Evolutionary conservation across 176 grass and related monocot species (phyloP).

Genomic region (Bothriochloa decipiens): DNA sequence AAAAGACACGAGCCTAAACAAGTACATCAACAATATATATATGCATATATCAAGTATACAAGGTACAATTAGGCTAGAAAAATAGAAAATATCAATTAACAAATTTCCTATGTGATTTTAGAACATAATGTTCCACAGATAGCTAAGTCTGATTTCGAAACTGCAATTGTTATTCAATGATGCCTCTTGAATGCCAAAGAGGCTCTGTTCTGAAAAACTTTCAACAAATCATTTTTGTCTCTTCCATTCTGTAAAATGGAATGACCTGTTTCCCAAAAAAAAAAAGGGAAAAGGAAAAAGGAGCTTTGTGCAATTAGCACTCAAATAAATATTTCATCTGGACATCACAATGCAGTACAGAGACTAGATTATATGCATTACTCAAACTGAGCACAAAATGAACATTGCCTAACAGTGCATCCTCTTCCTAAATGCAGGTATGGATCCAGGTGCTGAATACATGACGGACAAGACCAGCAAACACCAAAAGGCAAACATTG

Average conservation of each 20-base stretch:
- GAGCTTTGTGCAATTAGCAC: neutral
- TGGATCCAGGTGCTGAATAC: constrained; percentile 36
- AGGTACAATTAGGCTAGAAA: constrained; percentile 25
- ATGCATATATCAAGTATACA: neutral
- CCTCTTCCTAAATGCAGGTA: constrained; percentile 23
- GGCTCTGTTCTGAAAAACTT: neutral
- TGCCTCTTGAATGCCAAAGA: constrained; percentile 1
- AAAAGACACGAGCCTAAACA: neutral
- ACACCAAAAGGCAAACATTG: constrained; percentile 51
- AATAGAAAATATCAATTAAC: neutral
- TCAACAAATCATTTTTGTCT: neutral
- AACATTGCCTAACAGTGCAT: neutral
- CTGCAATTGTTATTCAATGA: constrained; percentile 1
- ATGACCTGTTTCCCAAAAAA: neutral
- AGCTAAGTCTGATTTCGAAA: constrained; percentile 2
- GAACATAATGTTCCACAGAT: neutral
- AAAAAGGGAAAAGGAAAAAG: neutral
- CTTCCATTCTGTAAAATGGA: constrained; percentile 20
- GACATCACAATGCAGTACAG: neutral
- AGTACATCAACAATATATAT: neutral
- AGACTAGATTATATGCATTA: constrained; percentile 35
- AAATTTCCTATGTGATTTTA: constrained; percentile 1
- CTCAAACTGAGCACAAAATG: constrained; percentile 24
- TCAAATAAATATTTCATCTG: constrained; percentile 16
- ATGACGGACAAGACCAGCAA: constrained; percentile 38